These are phyloP conservation scores for Colletotrichum sp. DNA, from an alignment of 2,329 filamentous ascomycete species.

Conservation along the genomic window DNA sequence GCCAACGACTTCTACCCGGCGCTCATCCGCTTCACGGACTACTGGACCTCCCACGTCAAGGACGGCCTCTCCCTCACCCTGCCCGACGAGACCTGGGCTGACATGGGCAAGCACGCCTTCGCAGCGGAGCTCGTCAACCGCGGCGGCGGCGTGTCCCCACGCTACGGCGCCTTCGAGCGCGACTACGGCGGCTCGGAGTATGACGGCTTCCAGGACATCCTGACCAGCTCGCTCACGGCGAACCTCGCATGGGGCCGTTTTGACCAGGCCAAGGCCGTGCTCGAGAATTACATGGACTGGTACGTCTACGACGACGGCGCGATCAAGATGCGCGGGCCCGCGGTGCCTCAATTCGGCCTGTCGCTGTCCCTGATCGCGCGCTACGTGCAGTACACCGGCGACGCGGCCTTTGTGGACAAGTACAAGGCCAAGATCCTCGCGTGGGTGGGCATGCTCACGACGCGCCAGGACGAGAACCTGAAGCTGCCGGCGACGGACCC, in stretches of 20 bases:
- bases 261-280: neutral
- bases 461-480: neutral
- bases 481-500: neutral
- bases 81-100: neutral
- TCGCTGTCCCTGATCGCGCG: conserved; percentile 15
- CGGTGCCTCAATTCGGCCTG: neutral
- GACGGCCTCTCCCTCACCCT: neutral
- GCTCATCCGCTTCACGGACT: neutral
- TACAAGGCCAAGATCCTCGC: conserved; percentile 4
- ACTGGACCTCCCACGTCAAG: neutral
- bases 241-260: neutral
- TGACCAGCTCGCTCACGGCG: neutral
- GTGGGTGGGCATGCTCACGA: neutral
- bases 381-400: conserved; percentile 9
- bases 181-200: neutral
- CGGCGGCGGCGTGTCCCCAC: neutral
- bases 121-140: neutral
- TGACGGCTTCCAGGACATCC: neutral
- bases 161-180: conserved; percentile 1
- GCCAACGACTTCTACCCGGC: conserved; percentile 1
- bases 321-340: conserved; percentile 11
- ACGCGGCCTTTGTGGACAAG: neutral
- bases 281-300: conserved; percentile 42
- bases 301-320: conserved; percentile 38
- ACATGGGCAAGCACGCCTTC: conserved; percentile 3